These are phyloP conservation scores for Nothopassalora personata DNA, from an alignment of 2,329 filamentous ascomycete species.

Conservation along the genomic window DNA sequence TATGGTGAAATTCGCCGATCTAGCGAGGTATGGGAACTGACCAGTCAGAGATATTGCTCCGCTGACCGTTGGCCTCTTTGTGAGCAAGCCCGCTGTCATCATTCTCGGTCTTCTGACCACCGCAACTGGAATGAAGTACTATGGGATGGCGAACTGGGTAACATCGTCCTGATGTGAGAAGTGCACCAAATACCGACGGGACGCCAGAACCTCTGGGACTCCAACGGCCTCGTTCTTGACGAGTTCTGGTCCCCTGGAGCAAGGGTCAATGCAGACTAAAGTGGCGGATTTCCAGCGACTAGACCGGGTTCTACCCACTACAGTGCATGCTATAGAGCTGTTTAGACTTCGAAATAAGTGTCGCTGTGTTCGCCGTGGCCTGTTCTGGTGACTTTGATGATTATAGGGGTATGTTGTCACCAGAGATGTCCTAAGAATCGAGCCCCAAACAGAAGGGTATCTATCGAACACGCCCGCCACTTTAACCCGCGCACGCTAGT, in stretches of 20 bases:
- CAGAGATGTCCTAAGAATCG: too few species aligned
- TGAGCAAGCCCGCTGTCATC: constrained; percentile 38
- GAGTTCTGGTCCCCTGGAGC: constrained; percentile 36
- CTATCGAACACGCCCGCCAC: too few species aligned
- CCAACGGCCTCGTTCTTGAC: constrained; percentile 38
- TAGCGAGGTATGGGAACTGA: constrained; percentile 37
- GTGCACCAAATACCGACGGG: not conserved
- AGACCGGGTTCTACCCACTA: too few species aligned
- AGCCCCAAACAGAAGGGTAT: too few species aligned
- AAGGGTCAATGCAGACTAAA: too few species aligned
- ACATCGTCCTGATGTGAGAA: not conserved
- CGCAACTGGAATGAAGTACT: constrained; percentile 31
- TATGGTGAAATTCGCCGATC: constrained; percentile 40
- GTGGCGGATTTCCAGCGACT: too few species aligned
- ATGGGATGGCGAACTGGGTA: constrained; percentile 38
- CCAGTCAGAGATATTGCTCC: constrained; percentile 25
- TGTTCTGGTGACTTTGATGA: too few species aligned
- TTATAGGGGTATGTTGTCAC: too few species aligned
- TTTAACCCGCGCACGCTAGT: constrained; percentile 37
- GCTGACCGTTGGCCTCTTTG: constrained; percentile 35
- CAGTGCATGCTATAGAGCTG: too few species aligned
- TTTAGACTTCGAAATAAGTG: too few species aligned
- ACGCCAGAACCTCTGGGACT: constrained; percentile 38
- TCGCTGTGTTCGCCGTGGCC: too few species aligned
- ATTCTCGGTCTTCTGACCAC: constrained; percentile 39